A percentile compares a stretch with the other conserved stretches of the same genome.
phyloP scores from a whole-genome alignment of 2,329 filamentous ascomycete species.

The Botryotinia calthae region DNA sequence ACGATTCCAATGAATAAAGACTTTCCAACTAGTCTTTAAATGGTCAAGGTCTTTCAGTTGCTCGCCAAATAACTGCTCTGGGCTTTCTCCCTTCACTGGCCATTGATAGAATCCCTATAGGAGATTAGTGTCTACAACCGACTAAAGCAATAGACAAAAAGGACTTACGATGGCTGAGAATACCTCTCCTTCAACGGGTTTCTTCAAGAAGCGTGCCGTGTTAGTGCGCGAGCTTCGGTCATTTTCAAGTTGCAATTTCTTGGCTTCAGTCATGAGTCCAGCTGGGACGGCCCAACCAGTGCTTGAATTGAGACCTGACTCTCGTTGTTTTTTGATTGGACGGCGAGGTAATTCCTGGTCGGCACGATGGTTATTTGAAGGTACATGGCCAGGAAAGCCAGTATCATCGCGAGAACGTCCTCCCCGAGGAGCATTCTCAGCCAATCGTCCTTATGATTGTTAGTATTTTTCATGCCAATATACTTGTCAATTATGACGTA shows the following conservation, averaged over 20 bases:
- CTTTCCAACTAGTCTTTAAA: conserved; percentile 24
- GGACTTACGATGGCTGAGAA: conserved; percentile 7
- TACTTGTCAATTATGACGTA: not conserved
- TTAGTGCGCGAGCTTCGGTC: not conserved
- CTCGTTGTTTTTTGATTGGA: not conserved
- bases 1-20: conserved; percentile 29
- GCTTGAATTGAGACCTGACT: not conserved
- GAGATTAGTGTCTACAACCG: not conserved
- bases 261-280: conserved; percentile 1
- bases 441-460: not conserved
- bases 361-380: not conserved
- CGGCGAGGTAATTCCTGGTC: not conserved
- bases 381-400: not conserved
- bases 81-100: conserved; percentile 24
- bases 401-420: conserved; percentile 4
- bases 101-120: conserved; percentile 30
- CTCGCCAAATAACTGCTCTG: conserved; percentile 24
- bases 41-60: conserved; percentile 30
- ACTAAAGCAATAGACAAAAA: not conserved
- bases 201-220: not conserved
- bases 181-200: not conserved
- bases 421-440: not conserved
- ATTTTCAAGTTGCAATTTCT: not conserved
- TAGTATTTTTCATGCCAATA: not conserved
- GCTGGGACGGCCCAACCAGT: conserved; percentile 12